A percentile compares a stretch with the other conserved stretches of the same genome.
Conservation (phyloP, 1,284 basidiomycete genomes). For the Sanghuangporus baumii region DNA sequence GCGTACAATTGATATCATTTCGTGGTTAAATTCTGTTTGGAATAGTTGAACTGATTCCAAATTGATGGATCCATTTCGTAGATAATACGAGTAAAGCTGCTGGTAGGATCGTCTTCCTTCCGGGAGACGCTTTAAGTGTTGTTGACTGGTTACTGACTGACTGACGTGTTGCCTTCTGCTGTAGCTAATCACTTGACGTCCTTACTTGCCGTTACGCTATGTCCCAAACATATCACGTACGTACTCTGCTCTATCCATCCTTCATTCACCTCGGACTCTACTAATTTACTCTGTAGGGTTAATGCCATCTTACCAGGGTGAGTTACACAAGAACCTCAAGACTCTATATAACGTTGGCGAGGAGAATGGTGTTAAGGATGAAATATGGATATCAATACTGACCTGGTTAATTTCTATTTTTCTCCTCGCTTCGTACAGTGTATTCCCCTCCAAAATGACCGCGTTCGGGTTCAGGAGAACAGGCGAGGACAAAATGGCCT, state of each 20-base stretch:
- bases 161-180: neutral
- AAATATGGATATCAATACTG: neutral
- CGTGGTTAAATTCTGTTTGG: no score
- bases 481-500: constrained; percentile 48
- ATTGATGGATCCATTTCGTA: constrained; percentile 26
- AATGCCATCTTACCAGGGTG: constrained; percentile 82
- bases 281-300: constrained; percentile 44
- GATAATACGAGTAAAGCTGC: constrained; percentile 80
- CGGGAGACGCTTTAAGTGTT: neutral
- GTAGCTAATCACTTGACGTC: constrained; percentile 78
- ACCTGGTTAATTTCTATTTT: constrained; percentile 1
- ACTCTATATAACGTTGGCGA: neutral
- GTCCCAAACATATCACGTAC: constrained; percentile 56
- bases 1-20: constrained; percentile 27
- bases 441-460: constrained; percentile 88
- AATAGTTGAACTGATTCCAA: neutral
- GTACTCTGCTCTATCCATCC: constrained; percentile 24
- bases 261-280: neutral
- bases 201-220: constrained; percentile 66
- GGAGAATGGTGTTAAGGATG: constrained; percentile 9
- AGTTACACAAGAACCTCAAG: neutral
- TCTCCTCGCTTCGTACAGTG: constrained; percentile 31
- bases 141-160: neutral
- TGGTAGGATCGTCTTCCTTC: constrained; percentile 28
- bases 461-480: constrained; percentile 61